These are phyloP conservation scores for Chytriomyces sp. DNA, from an alignment of 192 early-diverging fungal species.

Conservation along the genomic window DNA sequence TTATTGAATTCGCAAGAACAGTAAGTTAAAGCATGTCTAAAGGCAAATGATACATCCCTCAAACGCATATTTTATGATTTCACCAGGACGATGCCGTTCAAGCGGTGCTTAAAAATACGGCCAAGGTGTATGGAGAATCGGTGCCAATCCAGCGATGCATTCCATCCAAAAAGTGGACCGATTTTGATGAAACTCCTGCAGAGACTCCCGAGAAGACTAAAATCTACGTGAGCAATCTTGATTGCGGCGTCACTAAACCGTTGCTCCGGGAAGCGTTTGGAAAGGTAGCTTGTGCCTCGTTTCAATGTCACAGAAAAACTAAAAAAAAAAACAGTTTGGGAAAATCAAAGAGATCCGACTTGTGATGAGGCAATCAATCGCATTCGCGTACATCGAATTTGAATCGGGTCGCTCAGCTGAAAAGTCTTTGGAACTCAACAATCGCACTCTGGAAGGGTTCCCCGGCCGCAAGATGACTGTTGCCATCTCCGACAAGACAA, in stretches of 20 bases:
- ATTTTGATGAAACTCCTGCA: slow-evolving; percentile 27
- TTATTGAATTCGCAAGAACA: slow-evolving; percentile 50
- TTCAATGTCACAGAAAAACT: not conserved
- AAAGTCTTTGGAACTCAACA: slow-evolving; percentile 37
- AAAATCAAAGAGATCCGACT: slow-evolving; percentile 52
- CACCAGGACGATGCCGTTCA: slow-evolving; percentile 39
- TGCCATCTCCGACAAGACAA: slow-evolving; percentile 53
- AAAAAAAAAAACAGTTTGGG: slow-evolving; percentile 42
- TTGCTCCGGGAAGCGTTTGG: slow-evolving; percentile 47
- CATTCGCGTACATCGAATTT: slow-evolving; percentile 62
- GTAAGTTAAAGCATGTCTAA: no score
- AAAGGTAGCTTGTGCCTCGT: slow-evolving; percentile 31
- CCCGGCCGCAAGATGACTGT: slow-evolving; percentile 42
- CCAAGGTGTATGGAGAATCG: slow-evolving; percentile 25
- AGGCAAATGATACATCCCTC: no score
- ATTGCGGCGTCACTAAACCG: slow-evolving; percentile 41
- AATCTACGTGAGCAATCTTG: slow-evolving; percentile 53
- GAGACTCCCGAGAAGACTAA: slow-evolving; percentile 37
- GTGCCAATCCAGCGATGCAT: slow-evolving; percentile 47
- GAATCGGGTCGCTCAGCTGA: slow-evolving; percentile 42
- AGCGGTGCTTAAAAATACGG: slow-evolving; percentile 22
- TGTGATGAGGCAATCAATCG: slow-evolving; percentile 37
- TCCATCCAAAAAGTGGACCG: slow-evolving; percentile 41
- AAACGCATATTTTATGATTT: no score
- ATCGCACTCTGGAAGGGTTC: slow-evolving; percentile 34